These are phyloP conservation scores for Filobasidium floriforme DNA, from an alignment of 768 basidiomycete species.

Conservation along the genomic window DNA sequence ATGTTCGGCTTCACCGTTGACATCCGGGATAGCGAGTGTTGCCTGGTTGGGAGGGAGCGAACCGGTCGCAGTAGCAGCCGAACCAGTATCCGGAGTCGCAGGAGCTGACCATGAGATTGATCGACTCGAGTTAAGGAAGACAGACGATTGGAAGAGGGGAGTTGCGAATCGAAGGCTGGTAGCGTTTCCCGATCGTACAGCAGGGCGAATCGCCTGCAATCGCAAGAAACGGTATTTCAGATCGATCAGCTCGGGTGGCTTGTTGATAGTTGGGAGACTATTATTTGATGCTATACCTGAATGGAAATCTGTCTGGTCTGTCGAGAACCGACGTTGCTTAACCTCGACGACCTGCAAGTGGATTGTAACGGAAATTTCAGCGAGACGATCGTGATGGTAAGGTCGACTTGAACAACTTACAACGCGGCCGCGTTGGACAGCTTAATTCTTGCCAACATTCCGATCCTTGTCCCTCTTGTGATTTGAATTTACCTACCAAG, in stretches of 20 bases:
- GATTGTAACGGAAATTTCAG: neutral
- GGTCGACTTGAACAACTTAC: neutral
- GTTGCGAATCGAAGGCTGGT: neutral
- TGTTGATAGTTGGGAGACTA: neutral
- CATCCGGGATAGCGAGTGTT: neutral
- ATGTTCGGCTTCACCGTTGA: slow-evolving; percentile 11
- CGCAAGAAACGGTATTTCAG: neutral
- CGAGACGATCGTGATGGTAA: neutral
- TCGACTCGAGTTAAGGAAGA: neutral
- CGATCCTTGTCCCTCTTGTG: neutral
- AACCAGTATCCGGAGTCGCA: neutral
- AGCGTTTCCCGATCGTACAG: neutral
- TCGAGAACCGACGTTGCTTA: neutral
- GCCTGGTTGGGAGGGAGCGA: neutral
- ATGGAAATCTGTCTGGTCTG: neutral
- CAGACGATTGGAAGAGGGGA: neutral
- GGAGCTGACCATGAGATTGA: neutral
- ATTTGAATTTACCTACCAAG: no score
- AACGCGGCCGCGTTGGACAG: neutral
- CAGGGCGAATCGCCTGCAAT: neutral
- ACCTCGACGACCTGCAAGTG: neutral
- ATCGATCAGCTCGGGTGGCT: neutral
- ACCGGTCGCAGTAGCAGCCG: neutral
- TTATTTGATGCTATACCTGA: neutral
- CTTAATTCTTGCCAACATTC: neutral